Conservation (phyloP, 2,329 filamentous ascomycete genomes). For the Colletotrichum theobromicola region DNA sequence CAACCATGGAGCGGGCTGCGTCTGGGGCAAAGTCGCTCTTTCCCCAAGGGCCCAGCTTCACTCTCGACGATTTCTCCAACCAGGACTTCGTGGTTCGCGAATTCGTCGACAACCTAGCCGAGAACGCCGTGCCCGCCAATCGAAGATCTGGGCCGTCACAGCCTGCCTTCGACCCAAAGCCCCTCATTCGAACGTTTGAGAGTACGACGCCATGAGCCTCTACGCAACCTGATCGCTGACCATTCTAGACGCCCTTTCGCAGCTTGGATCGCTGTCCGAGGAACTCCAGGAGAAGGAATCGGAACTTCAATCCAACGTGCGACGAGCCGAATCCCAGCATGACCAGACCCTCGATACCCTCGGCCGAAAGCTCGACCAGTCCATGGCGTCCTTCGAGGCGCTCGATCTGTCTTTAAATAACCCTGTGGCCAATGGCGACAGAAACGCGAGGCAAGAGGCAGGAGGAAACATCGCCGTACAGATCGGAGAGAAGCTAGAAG, state of each 20-base stretch:
- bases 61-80: conserved; percentile 84
- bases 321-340: conserved; percentile 90
- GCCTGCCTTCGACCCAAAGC: conserved; percentile 88
- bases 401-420: conserved; percentile 84
- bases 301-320: conserved; percentile 86
- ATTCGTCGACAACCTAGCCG: conserved; percentile 92
- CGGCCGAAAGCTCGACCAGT: conserved; percentile 87
- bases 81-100: conserved; percentile 98
- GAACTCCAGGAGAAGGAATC: conserved; percentile 91
- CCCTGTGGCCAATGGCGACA: conserved; percentile 38
- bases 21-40: conserved; percentile 70
- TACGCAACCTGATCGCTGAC: conserved; percentile 27
- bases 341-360: conserved; percentile 88
- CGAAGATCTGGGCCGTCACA: conserved; percentile 75
- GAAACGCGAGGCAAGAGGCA: conserved; percentile 54
- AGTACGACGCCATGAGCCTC: conserved; percentile 45
- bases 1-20: conserved; percentile 48
- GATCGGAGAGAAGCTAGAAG: conserved; percentile 92
- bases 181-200: conserved; percentile 94
- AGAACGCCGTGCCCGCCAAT: conserved; percentile 78
- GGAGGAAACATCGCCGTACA: conserved; percentile 92
- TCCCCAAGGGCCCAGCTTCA: conserved; percentile 81
- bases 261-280: conserved; percentile 74
- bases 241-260: conserved; percentile 63
- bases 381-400: conserved; percentile 89